Evolutionary conservation across 2,329 filamentous ascomycete species (phyloP), one percentile per base, ranked within the genome.

Genomic region (Fusarium nelsonii): DNA sequence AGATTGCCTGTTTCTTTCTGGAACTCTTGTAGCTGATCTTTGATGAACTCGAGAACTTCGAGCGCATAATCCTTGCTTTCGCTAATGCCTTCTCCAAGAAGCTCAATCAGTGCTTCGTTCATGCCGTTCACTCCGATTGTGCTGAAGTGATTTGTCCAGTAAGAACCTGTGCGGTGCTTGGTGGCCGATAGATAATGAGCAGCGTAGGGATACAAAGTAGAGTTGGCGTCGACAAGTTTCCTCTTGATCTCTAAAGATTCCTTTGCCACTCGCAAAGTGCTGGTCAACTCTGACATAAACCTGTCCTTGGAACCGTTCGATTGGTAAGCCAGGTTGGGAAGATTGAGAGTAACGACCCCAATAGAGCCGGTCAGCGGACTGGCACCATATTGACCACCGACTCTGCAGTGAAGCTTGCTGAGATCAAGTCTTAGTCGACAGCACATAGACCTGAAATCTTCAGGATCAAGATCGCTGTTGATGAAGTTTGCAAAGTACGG

Each of bases 121-220:
- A 69, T 73, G 0, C 71, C 71, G 4, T 73, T 74, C 0, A 73
- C 48, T 2, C 71, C 71, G 4, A 73, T 73, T 0, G 71, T 73
- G n/a, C 71, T 73, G 53, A 73, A 73, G 32, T 73, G 71, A 2
- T 73, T 73, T 0, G 71, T 73, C 71, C 71, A 73, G 53, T 64
- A 58, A 4, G 71, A 73, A 0, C 71, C 71, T 0, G 71, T 74
- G 3, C 71, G 71, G 1, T 69, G 67, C 23, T 74, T 73, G 1
- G 71, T 69, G 0, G 68, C 67, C 0, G 64, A 63, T 0, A 73
- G 49, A 2, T 73, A 73, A 3, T 74, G 71, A 0, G 71, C 59
- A 1, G 71, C 71, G 6, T 73, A 73, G 1, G 71, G 71, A 32
- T 73, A 73, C 0, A 73, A 32, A 2, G 46, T 18, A 0, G 62